Evolutionary conservation across 1,139 yeast genomes (phyloP), one percentile per base, ranked within the genome.

Genomic region (Yamadazyma spencermartinsiae): DNA sequence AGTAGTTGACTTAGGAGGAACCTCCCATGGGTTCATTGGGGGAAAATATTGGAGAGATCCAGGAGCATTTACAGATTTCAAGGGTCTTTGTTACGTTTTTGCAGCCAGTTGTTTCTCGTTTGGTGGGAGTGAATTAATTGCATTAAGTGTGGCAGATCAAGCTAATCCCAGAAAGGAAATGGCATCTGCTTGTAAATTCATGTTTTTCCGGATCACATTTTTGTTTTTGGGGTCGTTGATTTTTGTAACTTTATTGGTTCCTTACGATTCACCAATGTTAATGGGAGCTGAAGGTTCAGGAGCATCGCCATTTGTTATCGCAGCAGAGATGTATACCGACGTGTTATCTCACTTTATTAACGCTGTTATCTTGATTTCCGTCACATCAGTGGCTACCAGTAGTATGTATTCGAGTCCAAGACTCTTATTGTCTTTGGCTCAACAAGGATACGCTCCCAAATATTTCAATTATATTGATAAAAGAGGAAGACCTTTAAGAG

Each of bases 11-110:
- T 56, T 63, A 42, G 76, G 76, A 41, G 75, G 70, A 34, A 67
- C 68, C 27, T 58, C 61, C 11, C 44, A 48, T 14, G 72, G 71
- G 3, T 69, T 57, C 43, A 65, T 73, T 45, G 80, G 80, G 21
- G 77, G 75, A 31, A 61, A 56, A 39, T 69, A 68, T 49, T 74
- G 79, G 79, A 60, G 61, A 39, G 51, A 68, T 38, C 75, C 74
- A 4, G 72, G 71, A 32, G 61, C 61, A 24, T 54, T 56, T 44
- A 66, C 69, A 31, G 49, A 55, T 24, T 68, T 69, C 51, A 69
- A 69, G 49, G 76, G 76, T 10, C 50, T 68, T 35, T 63, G 65
- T 42, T 48, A 68, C 8, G 72, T 65, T 25, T 65, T 68, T 35
- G 71, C 65, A 21, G 65, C 69, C 2, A 66, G 68, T 14, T 61